Conservation (phyloP, 1,284 basidiomycete genomes). For the Naganishia liquefaciens region DNA sequence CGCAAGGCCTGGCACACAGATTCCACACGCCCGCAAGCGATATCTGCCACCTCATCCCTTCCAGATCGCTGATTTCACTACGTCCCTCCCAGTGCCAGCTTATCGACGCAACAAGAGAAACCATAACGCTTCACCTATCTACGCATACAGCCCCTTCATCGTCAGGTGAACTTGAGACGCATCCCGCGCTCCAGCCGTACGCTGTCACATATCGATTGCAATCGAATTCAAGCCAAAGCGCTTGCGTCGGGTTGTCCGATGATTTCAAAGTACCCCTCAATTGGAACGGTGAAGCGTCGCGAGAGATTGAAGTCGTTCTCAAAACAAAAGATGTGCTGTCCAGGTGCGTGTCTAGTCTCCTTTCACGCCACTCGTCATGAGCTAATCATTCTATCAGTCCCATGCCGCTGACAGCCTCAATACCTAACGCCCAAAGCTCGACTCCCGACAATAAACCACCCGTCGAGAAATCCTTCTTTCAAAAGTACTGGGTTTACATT, state of each 20-base stretch:
- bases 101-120: not conserved
- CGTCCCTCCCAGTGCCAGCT: conserved; percentile 25
- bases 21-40: no score
- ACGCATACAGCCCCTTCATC: conserved; percentile 9
- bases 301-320: conserved; percentile 10
- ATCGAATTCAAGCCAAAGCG: not conserved
- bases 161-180: not conserved
- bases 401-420: conserved; percentile 59
- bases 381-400: conserved; percentile 3
- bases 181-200: conserved; percentile 13
- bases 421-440: conserved; percentile 59
- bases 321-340: conserved; percentile 11
- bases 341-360: not conserved
- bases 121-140: conserved; percentile 17
- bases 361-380: no score
- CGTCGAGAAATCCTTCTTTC: conserved; percentile 73
- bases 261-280: not conserved
- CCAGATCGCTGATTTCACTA: not conserved
- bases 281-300: not conserved
- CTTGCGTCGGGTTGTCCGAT: not conserved
- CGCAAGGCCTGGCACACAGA: no score
- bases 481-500: conserved; percentile 88
- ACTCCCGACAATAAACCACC: conserved; percentile 65
- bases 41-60: no score
- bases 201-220: conserved; percentile 8